A percentile compares a stretch with the other conserved stretches of the same genome.
Conservation (phyloP, 495 filamentous ascomycete species). For the Aeminium ludgeri region DNA sequence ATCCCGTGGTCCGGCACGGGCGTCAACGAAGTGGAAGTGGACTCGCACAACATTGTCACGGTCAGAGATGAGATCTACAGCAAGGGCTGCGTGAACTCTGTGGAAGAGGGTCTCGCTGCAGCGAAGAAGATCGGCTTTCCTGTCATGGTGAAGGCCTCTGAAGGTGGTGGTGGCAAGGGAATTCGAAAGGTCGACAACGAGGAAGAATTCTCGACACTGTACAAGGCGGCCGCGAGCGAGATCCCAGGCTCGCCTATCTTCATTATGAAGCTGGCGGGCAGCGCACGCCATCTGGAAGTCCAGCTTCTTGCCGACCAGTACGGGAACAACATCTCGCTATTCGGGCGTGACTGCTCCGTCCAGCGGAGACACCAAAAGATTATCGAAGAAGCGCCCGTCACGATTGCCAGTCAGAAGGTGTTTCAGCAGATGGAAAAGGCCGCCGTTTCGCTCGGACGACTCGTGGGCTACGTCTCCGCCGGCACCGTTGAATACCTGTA, state of each 20-base stretch:
- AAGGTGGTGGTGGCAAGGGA: constrained; percentile 98
- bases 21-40: constrained; percentile 63
- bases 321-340: constrained; percentile 97
- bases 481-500: constrained; percentile 99
- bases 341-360: constrained; percentile 96
- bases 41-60: constrained; percentile 74
- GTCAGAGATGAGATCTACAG: constrained; percentile 75
- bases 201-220: constrained; percentile 65
- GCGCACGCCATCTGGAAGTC: constrained; percentile 91
- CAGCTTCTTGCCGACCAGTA: constrained; percentile 97
- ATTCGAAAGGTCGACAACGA: constrained; percentile 88
- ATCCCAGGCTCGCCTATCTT: constrained; percentile 99
- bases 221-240: constrained; percentile 90
- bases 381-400: constrained; percentile 96
- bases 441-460: constrained; percentile 76
- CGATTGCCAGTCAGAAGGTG: constrained; percentile 71
- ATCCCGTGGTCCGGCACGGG: constrained; percentile 97
- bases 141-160: constrained; percentile 99
- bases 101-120: constrained; percentile 73
- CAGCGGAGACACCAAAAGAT: constrained; percentile 99
- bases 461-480: constrained; percentile 96
- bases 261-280: constrained; percentile 98
- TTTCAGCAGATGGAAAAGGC: constrained; percentile 96
- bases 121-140: constrained; percentile 90
- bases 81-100: constrained; percentile 75